A percentile compares a stretch with the other conserved stretches of the same genome.
Conservation (phyloP, 2,329 filamentous ascomycete species). For the Cladosporium sp. region DNA sequence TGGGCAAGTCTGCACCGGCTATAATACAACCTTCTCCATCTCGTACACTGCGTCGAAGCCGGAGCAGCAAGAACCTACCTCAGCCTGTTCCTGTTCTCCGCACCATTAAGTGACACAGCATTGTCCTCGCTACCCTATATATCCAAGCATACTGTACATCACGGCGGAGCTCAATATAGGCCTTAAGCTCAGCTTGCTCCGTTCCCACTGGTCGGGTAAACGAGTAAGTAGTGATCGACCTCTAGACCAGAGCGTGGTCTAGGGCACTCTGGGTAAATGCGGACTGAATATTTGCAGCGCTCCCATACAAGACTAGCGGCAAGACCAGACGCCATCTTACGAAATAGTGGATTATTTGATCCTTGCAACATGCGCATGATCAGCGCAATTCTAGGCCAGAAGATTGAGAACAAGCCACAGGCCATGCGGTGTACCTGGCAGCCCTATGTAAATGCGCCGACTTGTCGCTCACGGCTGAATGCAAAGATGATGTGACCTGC, state of each 20-base stretch:
- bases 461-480: neutral
- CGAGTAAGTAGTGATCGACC: neutral
- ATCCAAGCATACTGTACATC: neutral
- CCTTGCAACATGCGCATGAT: neutral
- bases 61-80: neutral
- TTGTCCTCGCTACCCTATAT: neutral
- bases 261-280: conserved; percentile 7
- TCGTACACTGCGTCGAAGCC: neutral
- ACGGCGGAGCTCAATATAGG: neutral
- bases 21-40: neutral
- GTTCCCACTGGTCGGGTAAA: neutral
- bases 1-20: neutral
- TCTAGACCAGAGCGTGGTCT: neutral
- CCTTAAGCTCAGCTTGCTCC: neutral
- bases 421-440: neutral
- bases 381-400: too few relatives aligned
- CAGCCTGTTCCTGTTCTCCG: neutral
- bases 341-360: neutral
- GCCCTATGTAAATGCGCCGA: neutral
- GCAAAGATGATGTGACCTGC: neutral
- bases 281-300: neutral
- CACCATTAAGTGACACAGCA: neutral
- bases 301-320: neutral
- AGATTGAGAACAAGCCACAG: neutral
- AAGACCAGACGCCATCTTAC: neutral